phyloP scores from a whole-genome alignment of 352 stramenopile species.

The Phytopythium delawarense region DNA sequence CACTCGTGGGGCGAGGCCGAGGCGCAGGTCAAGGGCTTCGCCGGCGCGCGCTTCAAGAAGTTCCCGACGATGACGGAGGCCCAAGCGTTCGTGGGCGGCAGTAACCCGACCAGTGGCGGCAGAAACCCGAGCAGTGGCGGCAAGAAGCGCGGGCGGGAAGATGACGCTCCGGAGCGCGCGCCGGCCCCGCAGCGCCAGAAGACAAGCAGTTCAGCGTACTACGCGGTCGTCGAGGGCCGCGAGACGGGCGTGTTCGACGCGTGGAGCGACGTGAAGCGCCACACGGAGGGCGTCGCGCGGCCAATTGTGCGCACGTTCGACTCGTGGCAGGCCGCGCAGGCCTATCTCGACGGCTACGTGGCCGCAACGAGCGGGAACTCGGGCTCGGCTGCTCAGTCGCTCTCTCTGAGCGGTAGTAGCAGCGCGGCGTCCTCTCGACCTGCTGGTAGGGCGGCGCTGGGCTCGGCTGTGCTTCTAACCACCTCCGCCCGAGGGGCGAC shows the following conservation, averaged over 20 bases:
- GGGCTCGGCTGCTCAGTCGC: neutral
- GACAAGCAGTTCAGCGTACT: slow-evolving; percentile 10
- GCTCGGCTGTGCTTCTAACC: neutral
- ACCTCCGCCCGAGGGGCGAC: neutral
- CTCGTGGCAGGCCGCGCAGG: slow-evolving; percentile 19
- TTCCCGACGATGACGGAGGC: slow-evolving; percentile 49
- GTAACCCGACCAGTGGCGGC: neutral
- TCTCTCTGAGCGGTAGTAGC: neutral
- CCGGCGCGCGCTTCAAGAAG: slow-evolving; percentile 54
- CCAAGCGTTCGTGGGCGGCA: slow-evolving; percentile 32
- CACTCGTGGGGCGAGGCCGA: slow-evolving; percentile 44
- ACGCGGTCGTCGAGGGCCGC: slow-evolving; percentile 14
- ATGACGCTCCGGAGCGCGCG: neutral
- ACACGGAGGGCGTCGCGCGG: slow-evolving; percentile 16
- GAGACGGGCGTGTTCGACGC: slow-evolving; percentile 17
- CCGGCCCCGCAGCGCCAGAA: neutral
- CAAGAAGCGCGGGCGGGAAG: slow-evolving; percentile 6
- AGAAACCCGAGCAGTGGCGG: neutral
- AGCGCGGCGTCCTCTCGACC: neutral
- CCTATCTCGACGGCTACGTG: slow-evolving; percentile 16
- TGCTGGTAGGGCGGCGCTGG: neutral
- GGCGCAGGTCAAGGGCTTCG: slow-evolving; percentile 54
- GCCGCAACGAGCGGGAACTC: neutral
- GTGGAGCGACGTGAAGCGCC: slow-evolving; percentile 7
- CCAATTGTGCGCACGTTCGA: slow-evolving; percentile 29